Evolutionary conservation across 2,329 filamentous ascomycete genomes (phyloP).

Genomic region (Fusarium tupiense): DNA sequence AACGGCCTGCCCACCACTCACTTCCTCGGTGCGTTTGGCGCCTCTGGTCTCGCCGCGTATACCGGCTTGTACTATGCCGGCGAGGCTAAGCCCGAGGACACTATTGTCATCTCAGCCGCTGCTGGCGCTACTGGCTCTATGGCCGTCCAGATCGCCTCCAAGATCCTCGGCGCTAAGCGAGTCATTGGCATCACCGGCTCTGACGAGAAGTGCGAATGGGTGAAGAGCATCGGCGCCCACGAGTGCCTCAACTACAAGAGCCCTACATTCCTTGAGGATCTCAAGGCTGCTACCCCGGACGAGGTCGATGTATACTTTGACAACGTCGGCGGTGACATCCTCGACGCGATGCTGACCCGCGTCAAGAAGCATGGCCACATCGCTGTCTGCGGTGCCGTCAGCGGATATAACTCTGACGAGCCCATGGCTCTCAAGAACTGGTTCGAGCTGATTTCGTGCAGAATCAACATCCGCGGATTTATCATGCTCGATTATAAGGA

Average conservation of each 20-base stretch:
- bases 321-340: constrained; percentile 43
- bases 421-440: constrained; percentile 43
- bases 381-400: constrained; percentile 43
- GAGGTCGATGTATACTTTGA: constrained; percentile 46
- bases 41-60: constrained; percentile 42
- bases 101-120: constrained; percentile 44
- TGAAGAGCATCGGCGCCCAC: constrained; percentile 41
- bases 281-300: constrained; percentile 41
- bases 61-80: constrained; percentile 39
- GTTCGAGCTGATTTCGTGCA: constrained; percentile 43
- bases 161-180: constrained; percentile 43
- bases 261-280: constrained; percentile 42
- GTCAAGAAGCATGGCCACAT: constrained; percentile 42
- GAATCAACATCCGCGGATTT: constrained; percentile 41
- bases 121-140: constrained; percentile 45
- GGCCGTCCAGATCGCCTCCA: constrained; percentile 44
- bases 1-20: constrained; percentile 38
- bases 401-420: constrained; percentile 42
- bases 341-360: constrained; percentile 43
- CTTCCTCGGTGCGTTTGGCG: constrained; percentile 45
- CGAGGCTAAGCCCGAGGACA: constrained; percentile 43
- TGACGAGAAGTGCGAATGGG: constrained; percentile 45
- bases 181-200: constrained; percentile 44
- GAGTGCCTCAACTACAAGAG: constrained; percentile 46
- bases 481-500: constrained; percentile 46